A percentile compares a stretch with the other conserved stretches of the same genome.
Evolutionary conservation across 106 monocot genomes (phyloP).

Genomic region (Acanthochlamys bracteata): DNA sequence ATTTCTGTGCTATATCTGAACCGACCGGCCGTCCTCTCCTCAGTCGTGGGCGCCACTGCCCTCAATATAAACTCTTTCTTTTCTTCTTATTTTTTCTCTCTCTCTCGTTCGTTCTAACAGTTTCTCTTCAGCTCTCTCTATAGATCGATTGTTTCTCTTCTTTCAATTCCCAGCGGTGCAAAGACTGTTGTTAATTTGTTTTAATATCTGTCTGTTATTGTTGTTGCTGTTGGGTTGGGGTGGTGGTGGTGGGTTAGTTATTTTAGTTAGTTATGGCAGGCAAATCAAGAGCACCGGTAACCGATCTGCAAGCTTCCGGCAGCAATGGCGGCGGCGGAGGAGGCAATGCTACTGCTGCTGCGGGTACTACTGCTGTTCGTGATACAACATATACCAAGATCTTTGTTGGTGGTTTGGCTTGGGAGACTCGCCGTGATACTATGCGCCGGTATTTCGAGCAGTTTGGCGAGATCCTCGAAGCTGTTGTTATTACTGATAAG

Average conservation of each 20-base stretch:
- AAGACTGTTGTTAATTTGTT: too few relatives aligned
- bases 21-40: background rate
- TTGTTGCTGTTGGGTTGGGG: background rate
- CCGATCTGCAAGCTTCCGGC: background rate
- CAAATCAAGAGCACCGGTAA: background rate
- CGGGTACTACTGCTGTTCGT: background rate
- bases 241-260: too few relatives aligned
- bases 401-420: slow-evolving; percentile 48
- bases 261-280: slow-evolving; percentile 1
- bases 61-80: background rate
- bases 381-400: slow-evolving; percentile 50
- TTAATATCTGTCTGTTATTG: background rate
- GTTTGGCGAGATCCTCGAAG: slow-evolving; percentile 56
- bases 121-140: background rate
- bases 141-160: background rate
- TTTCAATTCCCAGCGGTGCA: too few relatives aligned
- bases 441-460: slow-evolving; percentile 49
- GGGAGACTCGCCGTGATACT: slow-evolving; percentile 39
- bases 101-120: slow-evolving; percentile 2
- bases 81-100: background rate
- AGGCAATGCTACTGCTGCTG: too few relatives aligned
- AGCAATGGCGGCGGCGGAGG: background rate
- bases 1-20: background rate
- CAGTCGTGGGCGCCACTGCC: slow-evolving; percentile 6
- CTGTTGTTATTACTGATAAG: slow-evolving; percentile 53